Percentiles rank a stretch among this genome's conserved stretches.
Conservation (phyloP, 768 basidiomycete species). For the Kwoniella mangroviensis region DNA sequence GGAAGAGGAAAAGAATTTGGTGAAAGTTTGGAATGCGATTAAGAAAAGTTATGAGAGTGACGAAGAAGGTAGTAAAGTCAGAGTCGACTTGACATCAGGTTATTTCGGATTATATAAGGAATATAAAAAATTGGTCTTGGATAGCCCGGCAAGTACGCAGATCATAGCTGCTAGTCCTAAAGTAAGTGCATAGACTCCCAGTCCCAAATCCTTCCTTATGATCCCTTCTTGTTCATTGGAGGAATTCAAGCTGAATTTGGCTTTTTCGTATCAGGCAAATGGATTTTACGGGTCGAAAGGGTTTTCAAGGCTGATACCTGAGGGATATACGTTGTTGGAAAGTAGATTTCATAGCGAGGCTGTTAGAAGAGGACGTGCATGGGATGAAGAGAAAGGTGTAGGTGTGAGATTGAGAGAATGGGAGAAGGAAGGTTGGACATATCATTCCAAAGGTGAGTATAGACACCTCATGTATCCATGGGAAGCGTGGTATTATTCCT, state of each 20-base stretch:
- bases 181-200: constrained; percentile 60
- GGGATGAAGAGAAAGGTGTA: constrained; percentile 38
- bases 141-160: constrained; percentile 63
- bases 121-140: constrained; percentile 74
- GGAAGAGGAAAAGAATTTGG: constrained; percentile 74
- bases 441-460: constrained; percentile 89
- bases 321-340: constrained; percentile 88
- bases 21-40: constrained; percentile 52
- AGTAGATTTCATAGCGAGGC: constrained; percentile 67
- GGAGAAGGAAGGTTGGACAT: constrained; percentile 89
- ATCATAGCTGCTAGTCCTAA: constrained; percentile 86
- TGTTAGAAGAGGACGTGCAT: constrained; percentile 36
- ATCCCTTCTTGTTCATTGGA: no score
- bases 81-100: constrained; percentile 85
- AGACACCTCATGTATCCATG: not conserved
- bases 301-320: constrained; percentile 89
- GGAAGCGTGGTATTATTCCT: no score
- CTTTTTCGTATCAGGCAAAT: constrained; percentile 70
- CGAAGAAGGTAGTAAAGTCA: constrained; percentile 58
- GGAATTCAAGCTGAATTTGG: not conserved
- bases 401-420: constrained; percentile 83
- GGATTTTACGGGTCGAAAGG: constrained; percentile 91
- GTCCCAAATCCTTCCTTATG: no score
- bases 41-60: constrained; percentile 38
- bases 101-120: constrained; percentile 86